A percentile compares a stretch with the other conserved stretches of the same genome.
Evolutionary conservation across 768 basidiomycete genomes (phyloP).

Genomic region (Scleroderma citrinum): DNA sequence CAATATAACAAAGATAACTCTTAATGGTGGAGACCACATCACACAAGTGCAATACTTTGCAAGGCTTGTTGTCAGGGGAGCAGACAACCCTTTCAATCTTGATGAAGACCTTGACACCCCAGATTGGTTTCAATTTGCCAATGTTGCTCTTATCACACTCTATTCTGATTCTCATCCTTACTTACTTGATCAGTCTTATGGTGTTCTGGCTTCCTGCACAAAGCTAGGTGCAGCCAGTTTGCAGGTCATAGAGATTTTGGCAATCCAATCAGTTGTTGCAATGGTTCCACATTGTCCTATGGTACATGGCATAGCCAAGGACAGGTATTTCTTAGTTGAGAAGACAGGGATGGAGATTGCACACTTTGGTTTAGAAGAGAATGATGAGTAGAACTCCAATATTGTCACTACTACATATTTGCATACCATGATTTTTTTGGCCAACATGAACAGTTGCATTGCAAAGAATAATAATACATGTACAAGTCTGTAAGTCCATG

Average conservation of each 20-base stretch:
- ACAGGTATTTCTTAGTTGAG: too few relatives aligned
- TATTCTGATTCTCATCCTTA: constrained; percentile 15
- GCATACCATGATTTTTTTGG: too few relatives aligned
- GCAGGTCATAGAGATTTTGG: background rate
- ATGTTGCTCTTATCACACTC: constrained; percentile 16
- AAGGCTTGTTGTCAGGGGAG: background rate
- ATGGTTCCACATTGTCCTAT: constrained; percentile 3
- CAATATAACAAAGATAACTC: background rate
- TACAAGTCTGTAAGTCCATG: too few relatives aligned
- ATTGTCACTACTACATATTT: too few relatives aligned
- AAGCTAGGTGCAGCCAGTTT: background rate
- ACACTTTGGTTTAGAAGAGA: too few relatives aligned
- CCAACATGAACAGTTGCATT: too few relatives aligned
- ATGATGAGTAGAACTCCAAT: too few relatives aligned
- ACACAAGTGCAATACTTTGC: background rate
- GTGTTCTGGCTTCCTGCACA: constrained; percentile 1
- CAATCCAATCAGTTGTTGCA: constrained; percentile 1
- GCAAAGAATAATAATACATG: too few relatives aligned
- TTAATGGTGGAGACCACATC: background rate
- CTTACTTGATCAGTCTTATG: background rate
- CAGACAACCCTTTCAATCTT: background rate
- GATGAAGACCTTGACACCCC: background rate
- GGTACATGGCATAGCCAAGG: too few relatives aligned
- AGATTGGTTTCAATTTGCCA: background rate
- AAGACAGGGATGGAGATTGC: too few relatives aligned